Conservation (phyloP, 345 rosid genomes). For the Eucalyptus pauciflora region DNA sequence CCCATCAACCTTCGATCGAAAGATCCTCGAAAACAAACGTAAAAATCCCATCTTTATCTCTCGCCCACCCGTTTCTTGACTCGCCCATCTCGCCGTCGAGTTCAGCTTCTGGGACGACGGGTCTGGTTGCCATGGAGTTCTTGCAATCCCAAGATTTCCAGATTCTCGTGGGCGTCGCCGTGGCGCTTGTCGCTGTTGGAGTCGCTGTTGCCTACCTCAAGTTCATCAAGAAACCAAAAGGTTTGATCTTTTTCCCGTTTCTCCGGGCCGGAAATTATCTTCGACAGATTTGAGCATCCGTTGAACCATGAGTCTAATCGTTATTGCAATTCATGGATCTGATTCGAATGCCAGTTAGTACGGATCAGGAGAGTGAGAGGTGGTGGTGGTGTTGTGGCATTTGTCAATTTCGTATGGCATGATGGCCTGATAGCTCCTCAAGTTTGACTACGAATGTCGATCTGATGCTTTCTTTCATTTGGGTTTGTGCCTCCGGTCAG, state of each 20-base stretch:
- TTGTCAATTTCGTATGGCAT: background rate
- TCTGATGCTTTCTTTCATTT: background rate
- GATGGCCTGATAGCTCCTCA: no score
- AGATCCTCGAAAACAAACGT: background rate
- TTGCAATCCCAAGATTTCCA: slow-evolving; percentile 58
- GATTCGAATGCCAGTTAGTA: background rate
- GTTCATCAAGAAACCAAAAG: slow-evolving; percentile 62
- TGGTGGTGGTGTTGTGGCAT: background rate
- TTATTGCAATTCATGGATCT: background rate
- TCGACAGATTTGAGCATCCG: background rate
- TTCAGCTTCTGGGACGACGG: background rate
- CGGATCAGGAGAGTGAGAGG: background rate
- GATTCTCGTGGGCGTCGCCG: slow-evolving; percentile 61
- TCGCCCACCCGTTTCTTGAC: background rate
- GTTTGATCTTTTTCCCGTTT: slow-evolving; percentile 16
- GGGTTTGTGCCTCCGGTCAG: background rate
- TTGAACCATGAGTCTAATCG: background rate
- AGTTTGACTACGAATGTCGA: background rate
- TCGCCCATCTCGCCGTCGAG: background rate
- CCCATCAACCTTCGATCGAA: background rate
- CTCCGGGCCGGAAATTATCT: background rate
- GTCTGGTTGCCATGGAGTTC: slow-evolving; percentile 18
- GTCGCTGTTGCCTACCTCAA: slow-evolving; percentile 48
- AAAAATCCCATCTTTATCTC: background rate
- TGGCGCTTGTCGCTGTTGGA: slow-evolving; percentile 55